Evolutionary conservation across 2,329 filamentous ascomycete species (phyloP), one percentile per base, ranked within the genome.

Genomic region (Exophiala alcalophila): DNA sequence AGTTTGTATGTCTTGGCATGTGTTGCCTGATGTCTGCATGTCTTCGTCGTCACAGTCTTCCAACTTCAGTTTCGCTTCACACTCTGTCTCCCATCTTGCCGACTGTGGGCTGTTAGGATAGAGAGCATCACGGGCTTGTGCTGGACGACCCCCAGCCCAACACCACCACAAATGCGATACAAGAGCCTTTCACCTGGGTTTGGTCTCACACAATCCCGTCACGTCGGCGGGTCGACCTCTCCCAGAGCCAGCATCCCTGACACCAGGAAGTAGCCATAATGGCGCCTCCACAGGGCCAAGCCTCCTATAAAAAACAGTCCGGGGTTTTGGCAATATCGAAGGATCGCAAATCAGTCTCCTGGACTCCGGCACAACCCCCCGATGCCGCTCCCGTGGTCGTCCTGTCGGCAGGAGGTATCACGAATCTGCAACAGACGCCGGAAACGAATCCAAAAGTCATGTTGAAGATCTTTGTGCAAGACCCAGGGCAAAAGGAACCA

Each of bases 261-360:
- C 6, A 24, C 10, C 15, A 4, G 10, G 9, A 18, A 27, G 14
- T 31, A 32, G 20, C 31, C 32, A 10, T 18, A 21, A 83, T 83
- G 80, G 68, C 76, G 19, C 64, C 74, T 50, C 80, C 78, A 38
- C 76, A 72, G 56, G 86, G 83, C 47, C 78, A 77, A 51, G 82
- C 84, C 38, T 73, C 82, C 45, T 97, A 92, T 76, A 97, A 96
- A 70, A 98, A 97, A 73, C 92, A 94, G 67, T 86, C 97, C 72
- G 92, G 92, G 62, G 78, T 79, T 48, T 71, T 98, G 59, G 78
- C 80, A 18, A 73, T 97, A 56, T 81, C 85, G 11, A 70, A 76
- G 43, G 87, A 95, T 64, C 75, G 80, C 58, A 78, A 78, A 59
- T 80, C 76, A 25, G 78, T 97, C 49, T 83, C 80, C 63, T 98